These are phyloP conservation scores for Penicillium paxilli DNA, from an alignment of 495 filamentous ascomycete genomes.

Conservation along the genomic window DNA sequence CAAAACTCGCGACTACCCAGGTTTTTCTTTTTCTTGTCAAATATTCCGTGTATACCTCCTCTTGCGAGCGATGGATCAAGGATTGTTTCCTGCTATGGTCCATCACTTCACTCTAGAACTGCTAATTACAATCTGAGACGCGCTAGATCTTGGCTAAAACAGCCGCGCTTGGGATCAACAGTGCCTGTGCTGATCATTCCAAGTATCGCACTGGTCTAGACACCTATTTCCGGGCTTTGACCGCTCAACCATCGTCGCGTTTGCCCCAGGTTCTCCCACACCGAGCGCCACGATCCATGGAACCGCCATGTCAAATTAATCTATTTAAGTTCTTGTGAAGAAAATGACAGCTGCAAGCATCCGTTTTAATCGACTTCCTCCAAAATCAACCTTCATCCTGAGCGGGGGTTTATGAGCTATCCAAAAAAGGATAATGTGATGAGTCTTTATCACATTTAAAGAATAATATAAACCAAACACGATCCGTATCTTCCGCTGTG, in stretches of 20 bases:
- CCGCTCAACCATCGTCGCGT: not conserved
- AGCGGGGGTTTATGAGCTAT: constrained; percentile 3
- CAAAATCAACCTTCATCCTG: not conserved
- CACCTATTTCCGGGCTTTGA: not conserved
- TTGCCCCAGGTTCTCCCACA: constrained; percentile 9
- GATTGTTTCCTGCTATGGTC: not conserved
- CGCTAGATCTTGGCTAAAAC: constrained; percentile 12
- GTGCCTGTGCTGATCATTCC: constrained; percentile 14
- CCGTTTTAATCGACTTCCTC: not conserved
- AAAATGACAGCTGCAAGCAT: constrained; percentile 20
- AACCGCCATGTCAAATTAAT: constrained; percentile 8
- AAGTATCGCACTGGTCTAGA: constrained; percentile 10
- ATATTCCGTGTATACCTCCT: not conserved
- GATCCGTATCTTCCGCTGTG: not conserved
- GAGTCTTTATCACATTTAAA: not conserved
- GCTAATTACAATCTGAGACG: constrained; percentile 17
- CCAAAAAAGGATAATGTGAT: constrained; percentile 8
- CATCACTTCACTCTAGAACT: constrained; percentile 1
- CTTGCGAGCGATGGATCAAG: not conserved
- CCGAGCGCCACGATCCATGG: constrained; percentile 5
- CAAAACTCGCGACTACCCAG: not conserved
- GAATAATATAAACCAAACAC: constrained; percentile 2
- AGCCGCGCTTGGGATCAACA: constrained; percentile 21
- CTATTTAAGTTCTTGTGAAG: constrained; percentile 17
- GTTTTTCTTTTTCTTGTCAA: not conserved